These are phyloP conservation scores for Fusarium sp. DNA, from an alignment of 2,329 filamentous ascomycete genomes.

Conservation along the genomic window DNA sequence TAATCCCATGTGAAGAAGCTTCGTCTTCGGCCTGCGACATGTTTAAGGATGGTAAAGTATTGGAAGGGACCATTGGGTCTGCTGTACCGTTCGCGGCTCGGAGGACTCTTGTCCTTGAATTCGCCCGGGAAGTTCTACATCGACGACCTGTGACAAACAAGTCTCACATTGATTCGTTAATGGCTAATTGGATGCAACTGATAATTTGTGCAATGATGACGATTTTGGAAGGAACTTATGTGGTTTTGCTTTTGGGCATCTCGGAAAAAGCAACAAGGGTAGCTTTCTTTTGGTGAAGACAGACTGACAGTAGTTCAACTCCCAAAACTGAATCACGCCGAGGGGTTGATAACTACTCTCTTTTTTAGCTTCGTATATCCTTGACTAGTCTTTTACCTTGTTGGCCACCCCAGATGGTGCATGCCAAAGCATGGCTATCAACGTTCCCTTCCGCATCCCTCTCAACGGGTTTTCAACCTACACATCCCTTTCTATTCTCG, in stretches of 20 bases:
- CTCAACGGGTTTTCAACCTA: slow-evolving; percentile 5
- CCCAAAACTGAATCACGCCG: not conserved
- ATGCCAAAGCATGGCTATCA: slow-evolving; percentile 27
- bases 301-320: not conserved
- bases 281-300: not conserved
- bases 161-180: not conserved
- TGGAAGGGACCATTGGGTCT: slow-evolving; percentile 43
- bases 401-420: slow-evolving; percentile 25
- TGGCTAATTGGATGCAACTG: slow-evolving; percentile 27
- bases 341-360: slow-evolving; percentile 3
- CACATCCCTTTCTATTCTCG: slow-evolving; percentile 23
- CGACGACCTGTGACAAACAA: slow-evolving; percentile 38
- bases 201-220: slow-evolving; percentile 48
- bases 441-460: slow-evolving; percentile 11
- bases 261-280: slow-evolving; percentile 26
- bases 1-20: slow-evolving; percentile 44
- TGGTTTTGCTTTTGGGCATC: slow-evolving; percentile 51
- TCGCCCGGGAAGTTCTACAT: slow-evolving; percentile 50
- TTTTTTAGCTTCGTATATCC: slow-evolving; percentile 2
- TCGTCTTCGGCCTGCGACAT: slow-evolving; percentile 36
- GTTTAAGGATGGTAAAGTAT: slow-evolving; percentile 38
- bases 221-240: slow-evolving; percentile 53
- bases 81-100: slow-evolving; percentile 29
- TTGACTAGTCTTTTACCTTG: not conserved
- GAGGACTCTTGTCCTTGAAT: slow-evolving; percentile 40